Conservation (phyloP, 768 basidiomycete species). For the Phaffia australis region DNA sequence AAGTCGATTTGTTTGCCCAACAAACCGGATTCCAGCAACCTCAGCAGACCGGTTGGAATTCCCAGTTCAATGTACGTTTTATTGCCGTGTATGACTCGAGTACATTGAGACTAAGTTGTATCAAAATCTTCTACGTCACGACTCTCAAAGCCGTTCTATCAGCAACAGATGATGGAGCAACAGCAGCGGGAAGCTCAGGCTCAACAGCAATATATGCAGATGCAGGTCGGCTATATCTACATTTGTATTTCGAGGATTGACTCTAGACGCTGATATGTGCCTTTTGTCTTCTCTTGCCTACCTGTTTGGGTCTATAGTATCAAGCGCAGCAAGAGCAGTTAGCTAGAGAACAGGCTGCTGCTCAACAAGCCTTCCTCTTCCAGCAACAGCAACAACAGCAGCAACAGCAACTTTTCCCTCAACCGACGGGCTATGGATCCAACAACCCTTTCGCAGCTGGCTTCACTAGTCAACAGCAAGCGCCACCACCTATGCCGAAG, state of each 20-base stretch:
- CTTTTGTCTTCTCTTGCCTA: background rate
- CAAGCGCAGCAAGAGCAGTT: conserved; percentile 25
- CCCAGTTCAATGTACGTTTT: conserved; percentile 63
- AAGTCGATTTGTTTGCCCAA: conserved; percentile 42
- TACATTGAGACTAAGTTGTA: background rate
- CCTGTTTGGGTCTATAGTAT: conserved; percentile 3
- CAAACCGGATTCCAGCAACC: conserved; percentile 44
- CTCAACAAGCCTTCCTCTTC: conserved; percentile 26
- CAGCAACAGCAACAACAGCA: conserved; percentile 39
- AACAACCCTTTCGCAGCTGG: conserved; percentile 86
- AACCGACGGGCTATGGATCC: conserved; percentile 48
- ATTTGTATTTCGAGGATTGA: background rate
- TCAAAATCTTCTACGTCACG: background rate
- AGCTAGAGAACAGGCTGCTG: conserved; percentile 22
- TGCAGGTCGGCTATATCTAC: conserved; percentile 29
- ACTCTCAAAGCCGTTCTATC: conserved; percentile 26
- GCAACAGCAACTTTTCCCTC: conserved; percentile 43
- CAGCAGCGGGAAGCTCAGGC: conserved; percentile 47
- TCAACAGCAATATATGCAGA: conserved; percentile 44
- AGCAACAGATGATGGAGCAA: conserved; percentile 55
- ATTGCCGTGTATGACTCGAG: background rate
- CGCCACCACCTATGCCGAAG: conserved; percentile 36
- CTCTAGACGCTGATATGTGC: background rate
- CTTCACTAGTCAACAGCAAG: conserved; percentile 28
- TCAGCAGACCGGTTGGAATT: conserved; percentile 44